Evolutionary conservation across 73 alveolate genomes (phyloP).

Genomic region (Paraurostyla sp.): DNA sequence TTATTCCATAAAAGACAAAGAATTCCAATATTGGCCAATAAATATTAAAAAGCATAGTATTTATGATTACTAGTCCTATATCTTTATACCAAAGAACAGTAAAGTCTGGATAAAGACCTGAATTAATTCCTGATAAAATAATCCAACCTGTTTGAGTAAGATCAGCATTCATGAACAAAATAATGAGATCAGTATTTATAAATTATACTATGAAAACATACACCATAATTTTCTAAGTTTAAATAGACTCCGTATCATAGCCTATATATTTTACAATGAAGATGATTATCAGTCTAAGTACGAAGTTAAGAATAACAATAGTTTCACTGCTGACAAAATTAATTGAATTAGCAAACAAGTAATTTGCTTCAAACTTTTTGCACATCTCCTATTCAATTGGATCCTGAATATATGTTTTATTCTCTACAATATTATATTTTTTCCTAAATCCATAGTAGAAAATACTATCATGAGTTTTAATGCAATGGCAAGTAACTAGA

Average conservation of each 20-base stretch:
- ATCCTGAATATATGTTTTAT: neutral
- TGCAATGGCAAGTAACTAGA: slow-evolving; percentile 11
- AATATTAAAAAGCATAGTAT: slow-evolving; percentile 24
- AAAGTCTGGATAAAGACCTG: slow-evolving; percentile 50
- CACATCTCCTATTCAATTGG: neutral
- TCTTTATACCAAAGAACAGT: slow-evolving; percentile 21
- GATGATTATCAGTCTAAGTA: slow-evolving; percentile 41
- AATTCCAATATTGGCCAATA: slow-evolving; percentile 46
- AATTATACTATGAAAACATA: slow-evolving; percentile 50
- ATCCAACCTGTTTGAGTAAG: neutral
- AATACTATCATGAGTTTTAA: slow-evolving; percentile 7
- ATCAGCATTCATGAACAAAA: slow-evolving; percentile 70
- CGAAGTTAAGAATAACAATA: slow-evolving; percentile 55
- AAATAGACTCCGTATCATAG: slow-evolving; percentile 36
- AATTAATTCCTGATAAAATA: neutral
- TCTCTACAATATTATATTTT: neutral
- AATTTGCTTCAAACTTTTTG: neutral
- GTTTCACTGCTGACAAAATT: neutral
- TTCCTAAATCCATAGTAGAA: neutral
- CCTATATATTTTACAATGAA: slow-evolving; percentile 61
- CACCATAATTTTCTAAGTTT: slow-evolving; percentile 9
- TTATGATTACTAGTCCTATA: slow-evolving; percentile 17
- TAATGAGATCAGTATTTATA: slow-evolving; percentile 64
- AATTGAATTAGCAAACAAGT: neutral
- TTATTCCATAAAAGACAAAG: neutral